Evolutionary conservation across 805 yeast species (phyloP), one percentile per base, ranked within the genome.

Genomic region (Cyberlindnera veronae): DNA sequence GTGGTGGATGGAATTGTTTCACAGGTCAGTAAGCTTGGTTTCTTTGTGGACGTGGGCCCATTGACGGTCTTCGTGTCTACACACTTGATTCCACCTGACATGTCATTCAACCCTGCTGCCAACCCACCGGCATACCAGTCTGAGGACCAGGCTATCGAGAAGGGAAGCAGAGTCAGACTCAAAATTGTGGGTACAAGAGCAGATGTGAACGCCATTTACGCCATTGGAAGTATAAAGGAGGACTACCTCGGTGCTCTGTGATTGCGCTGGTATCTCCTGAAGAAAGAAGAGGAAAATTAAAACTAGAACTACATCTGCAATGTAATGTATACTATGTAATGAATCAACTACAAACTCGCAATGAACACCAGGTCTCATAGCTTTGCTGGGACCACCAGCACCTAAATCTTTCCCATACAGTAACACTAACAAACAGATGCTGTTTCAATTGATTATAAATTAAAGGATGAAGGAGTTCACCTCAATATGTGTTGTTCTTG

Each of bases 111-210:
- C 53, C 96, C 98, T 7, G 84, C 95, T 16, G 90, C 96, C 24
- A 90, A 91, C 54, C 99, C 99, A 9, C 99, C 99, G n/a, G 95
- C 97, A 6, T 93, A 88, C 62, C 95, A 86, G 48, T 81, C 91
- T 46, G 93, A 91, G 17, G 99, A 93, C 54, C 98, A 91, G 67
- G 82, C 87, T 48, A 88, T 93, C 33, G 95, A 87, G 59, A 91
- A 91, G 63, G 96, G 97, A 29, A 81, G 95, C 39, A 79, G 91
- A 52, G 93, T 93, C 24, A 77, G 99, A 62, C 80, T 93, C 53
- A 93, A 93, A 69, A 88, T 93, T 33, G 96, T 91, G 39, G 99
- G 98, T 66, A 93, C 96, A 21, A 77, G 97, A 60, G 86, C 97
- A 12, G 98, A 95, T 66, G 99, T 93, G 12, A 93, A 95, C 57